A percentile compares a stretch with the other conserved stretches of the same genome.
phyloP scores from a whole-genome alignment of 176 grass and related monocot genomes.

The Phragmites australis region DNA sequence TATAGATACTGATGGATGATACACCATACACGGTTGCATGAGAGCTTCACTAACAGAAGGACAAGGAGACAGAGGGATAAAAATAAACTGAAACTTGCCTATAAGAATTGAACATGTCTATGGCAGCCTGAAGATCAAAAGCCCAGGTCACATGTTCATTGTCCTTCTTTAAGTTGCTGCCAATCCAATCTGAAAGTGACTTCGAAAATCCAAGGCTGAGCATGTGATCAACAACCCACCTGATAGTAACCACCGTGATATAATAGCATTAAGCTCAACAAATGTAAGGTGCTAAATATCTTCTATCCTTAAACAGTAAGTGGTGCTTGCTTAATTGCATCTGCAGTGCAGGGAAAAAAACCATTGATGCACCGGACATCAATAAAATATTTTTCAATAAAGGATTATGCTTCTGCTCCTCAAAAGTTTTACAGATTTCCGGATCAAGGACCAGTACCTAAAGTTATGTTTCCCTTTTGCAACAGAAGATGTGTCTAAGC shows the following conservation, averaged over 20 bases:
- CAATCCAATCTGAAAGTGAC: constrained; percentile 89
- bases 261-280: no score
- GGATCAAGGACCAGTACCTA: neutral
- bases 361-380: neutral
- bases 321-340: neutral
- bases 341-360: neutral
- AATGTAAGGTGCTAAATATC: neutral
- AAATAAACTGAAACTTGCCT: constrained; percentile 40
- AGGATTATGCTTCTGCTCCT: neutral
- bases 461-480: neutral
- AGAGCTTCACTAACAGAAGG: neutral
- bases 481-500: neutral
- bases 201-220: constrained; percentile 84
- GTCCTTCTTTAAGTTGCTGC: constrained; percentile 79
- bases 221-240: constrained; percentile 97
- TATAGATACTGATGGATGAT: neutral
- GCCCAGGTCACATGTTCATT: constrained; percentile 74
- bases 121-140: constrained; percentile 85
- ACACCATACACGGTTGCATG: neutral
- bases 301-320: constrained; percentile 18
- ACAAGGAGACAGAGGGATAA: neutral
- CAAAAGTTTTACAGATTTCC: constrained; percentile 12
- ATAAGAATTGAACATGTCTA: constrained; percentile 94
- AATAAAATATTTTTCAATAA: neutral
- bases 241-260: constrained; percentile 44